Percentiles rank a stretch among this genome's conserved stretches.
Conservation (phyloP, 805 yeast species). For the Schwanniomyces pseudopolymorphus region DNA sequence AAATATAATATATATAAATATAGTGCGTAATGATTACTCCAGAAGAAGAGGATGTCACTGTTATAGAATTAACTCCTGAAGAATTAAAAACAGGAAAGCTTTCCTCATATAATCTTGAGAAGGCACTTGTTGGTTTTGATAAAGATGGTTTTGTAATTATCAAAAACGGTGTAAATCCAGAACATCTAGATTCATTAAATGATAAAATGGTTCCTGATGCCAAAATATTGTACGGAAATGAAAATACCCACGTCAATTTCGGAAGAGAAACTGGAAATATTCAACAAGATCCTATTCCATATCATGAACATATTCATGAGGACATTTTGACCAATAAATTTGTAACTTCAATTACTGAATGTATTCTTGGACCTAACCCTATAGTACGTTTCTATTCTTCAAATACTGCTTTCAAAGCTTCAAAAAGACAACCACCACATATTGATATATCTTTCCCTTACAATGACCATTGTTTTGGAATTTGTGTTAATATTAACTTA, state of each 20-base stretch:
- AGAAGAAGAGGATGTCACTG: not conserved
- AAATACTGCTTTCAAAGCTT: not conserved
- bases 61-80: not conserved
- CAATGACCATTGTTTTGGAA: not conserved
- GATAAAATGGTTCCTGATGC: not conserved
- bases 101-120: not conserved
- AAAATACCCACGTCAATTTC: not conserved
- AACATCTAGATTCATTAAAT: not conserved
- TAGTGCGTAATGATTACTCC: too few species aligned
- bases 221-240: not conserved
- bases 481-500: not conserved
- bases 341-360: not conserved
- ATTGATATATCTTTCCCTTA: not conserved
- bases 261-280: not conserved
- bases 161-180: not conserved
- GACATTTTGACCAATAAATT: not conserved
- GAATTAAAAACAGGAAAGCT: not conserved
- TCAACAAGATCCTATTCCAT: not conserved
- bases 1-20: too few species aligned
- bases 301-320: not conserved
- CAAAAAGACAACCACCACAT: not conserved
- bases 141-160: not conserved
- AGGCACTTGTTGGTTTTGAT: not conserved
- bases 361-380: not conserved
- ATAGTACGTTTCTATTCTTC: not conserved